Evolutionary conservation across 2,329 filamentous ascomycete species (phyloP).

Genomic region (Gnomoniopsis sp.): DNA sequence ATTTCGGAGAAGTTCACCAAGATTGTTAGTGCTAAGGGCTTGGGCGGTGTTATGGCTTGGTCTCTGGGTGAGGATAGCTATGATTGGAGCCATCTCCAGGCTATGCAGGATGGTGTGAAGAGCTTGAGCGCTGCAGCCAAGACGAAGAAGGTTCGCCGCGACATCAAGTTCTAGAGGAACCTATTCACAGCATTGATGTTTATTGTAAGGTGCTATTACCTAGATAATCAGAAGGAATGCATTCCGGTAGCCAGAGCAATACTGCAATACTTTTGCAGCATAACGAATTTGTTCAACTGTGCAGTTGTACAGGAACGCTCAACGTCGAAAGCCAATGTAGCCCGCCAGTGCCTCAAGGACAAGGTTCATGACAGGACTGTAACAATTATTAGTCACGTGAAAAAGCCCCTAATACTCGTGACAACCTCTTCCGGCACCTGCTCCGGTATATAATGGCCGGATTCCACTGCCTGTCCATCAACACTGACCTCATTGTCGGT

Average conservation of each 20-base stretch:
- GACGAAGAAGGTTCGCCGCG: constrained; percentile 3
- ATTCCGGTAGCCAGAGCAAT: too few relatives aligned
- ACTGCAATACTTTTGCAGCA: too few relatives aligned
- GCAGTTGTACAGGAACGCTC: too few relatives aligned
- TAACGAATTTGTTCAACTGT: too few relatives aligned
- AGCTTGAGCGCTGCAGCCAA: not conserved
- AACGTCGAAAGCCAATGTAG: too few relatives aligned
- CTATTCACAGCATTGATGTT: not conserved
- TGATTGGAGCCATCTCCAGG: constrained; percentile 40
- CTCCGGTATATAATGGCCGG: constrained; percentile 50
- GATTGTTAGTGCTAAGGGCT: constrained; percentile 36
- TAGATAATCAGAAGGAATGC: not conserved
- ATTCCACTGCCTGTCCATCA: constrained; percentile 39
- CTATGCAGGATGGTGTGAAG: constrained; percentile 33
- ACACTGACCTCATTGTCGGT: constrained; percentile 31
- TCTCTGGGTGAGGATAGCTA: constrained; percentile 46
- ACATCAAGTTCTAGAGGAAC: not conserved
- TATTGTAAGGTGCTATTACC: not conserved
- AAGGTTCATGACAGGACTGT: not conserved
- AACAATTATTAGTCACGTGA: constrained; percentile 1
- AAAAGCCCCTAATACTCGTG: constrained; percentile 36
- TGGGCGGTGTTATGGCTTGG: constrained; percentile 54
- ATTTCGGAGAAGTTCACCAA: constrained; percentile 44
- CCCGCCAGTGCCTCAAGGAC: too few relatives aligned
- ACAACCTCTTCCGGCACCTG: constrained; percentile 45